Evolutionary conservation across 495 filamentous ascomycete species (phyloP).

Genomic region (Amniculicola lignicola): DNA sequence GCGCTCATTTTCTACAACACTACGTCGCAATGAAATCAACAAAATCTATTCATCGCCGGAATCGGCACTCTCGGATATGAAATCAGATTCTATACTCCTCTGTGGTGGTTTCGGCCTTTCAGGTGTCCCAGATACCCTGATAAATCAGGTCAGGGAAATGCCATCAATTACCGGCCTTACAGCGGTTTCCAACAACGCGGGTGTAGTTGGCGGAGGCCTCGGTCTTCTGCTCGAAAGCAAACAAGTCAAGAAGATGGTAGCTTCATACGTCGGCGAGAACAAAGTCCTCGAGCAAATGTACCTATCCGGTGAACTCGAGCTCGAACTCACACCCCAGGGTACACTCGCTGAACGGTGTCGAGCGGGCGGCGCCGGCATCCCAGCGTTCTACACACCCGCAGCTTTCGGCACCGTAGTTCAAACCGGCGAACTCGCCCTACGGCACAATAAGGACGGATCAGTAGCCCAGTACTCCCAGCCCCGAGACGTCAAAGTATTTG

Average conservation of each 20-base stretch:
- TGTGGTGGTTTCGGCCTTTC: constrained; percentile 40
- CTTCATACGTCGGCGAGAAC: constrained; percentile 61
- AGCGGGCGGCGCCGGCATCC: constrained; percentile 64
- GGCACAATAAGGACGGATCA: constrained; percentile 51
- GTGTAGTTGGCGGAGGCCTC: constrained; percentile 53
- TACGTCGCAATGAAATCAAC: constrained; percentile 42
- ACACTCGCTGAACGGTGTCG: constrained; percentile 61
- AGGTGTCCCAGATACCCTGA: constrained; percentile 39
- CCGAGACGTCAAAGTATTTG: constrained; percentile 58
- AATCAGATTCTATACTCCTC: constrained; percentile 34
- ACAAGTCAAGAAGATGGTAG: constrained; percentile 58
- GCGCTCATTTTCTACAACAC: constrained; percentile 39
- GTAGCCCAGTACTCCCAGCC: constrained; percentile 54
- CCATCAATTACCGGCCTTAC: constrained; percentile 48
- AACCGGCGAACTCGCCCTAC: constrained; percentile 57
- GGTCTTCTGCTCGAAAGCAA: constrained; percentile 44
- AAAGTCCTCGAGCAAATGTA: constrained; percentile 64
- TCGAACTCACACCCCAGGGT: constrained; percentile 64
- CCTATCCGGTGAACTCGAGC: constrained; percentile 57
- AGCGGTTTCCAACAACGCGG: constrained; percentile 66
- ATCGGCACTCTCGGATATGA: constrained; percentile 36
- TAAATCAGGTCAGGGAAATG: constrained; percentile 28
- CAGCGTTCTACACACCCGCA: constrained; percentile 64
- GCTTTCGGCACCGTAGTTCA: constrained; percentile 61
- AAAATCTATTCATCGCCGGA: constrained; percentile 40